Evolutionary conservation across 2,329 filamentous ascomycete genomes (phyloP).

Genomic region (Colletotrichum horii): DNA sequence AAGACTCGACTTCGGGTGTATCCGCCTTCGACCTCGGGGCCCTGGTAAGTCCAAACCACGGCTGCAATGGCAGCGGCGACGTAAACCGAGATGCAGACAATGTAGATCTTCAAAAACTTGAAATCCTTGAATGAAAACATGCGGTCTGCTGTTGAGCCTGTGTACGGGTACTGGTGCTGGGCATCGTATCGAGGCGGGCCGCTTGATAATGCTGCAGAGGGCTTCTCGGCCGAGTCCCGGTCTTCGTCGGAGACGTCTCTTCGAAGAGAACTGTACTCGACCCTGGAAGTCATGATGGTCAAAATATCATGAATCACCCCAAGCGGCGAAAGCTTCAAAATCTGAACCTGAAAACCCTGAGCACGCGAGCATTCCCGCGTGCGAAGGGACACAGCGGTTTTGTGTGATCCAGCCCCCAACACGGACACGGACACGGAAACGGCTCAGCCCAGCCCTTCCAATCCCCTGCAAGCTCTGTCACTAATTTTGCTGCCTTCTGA

Average conservation of each 20-base stretch:
- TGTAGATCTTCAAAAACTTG: background rate
- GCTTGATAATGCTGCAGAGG: background rate
- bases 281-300: background rate
- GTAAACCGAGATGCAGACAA: background rate
- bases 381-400: background rate
- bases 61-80: background rate
- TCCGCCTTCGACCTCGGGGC: background rate
- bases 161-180: background rate
- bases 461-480: background rate
- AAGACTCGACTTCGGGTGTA: background rate
- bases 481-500: background rate
- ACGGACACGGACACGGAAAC: slow-evolving; percentile 3
- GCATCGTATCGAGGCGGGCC: background rate
- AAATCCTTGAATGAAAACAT: slow-evolving; percentile 5
- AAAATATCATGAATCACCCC: background rate
- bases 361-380: background rate
- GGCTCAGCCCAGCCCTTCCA: background rate
- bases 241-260: background rate
- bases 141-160: background rate
- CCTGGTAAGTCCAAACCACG: background rate
- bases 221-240: background rate
- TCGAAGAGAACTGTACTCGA: slow-evolving; percentile 4
- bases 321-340: background rate
- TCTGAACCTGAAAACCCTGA: background rate
- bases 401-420: background rate